Evolutionary conservation across 1,139 yeast genomes (phyloP), one percentile per base, ranked within the genome.

Genomic region (Hanseniaspora sp.): DNA sequence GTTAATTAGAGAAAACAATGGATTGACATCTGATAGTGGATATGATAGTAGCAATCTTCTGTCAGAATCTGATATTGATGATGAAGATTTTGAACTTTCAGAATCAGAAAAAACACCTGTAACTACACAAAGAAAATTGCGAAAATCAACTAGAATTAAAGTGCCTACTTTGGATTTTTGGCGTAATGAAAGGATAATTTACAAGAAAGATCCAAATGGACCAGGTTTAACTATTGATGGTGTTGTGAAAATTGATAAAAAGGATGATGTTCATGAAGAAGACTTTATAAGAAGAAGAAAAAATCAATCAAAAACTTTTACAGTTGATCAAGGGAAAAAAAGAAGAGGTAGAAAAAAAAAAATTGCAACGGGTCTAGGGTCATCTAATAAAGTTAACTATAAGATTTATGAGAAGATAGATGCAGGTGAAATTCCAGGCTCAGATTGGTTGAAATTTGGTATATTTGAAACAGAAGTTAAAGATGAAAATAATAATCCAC

Each of bases 121-220:
- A 41, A 55, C 62, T 34, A 60, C 61, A 41, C 11, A 55, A 54
- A 11, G 63, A 63, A 17, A 40, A 60, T 11, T 60, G 6, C 37
- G 85, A 58, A 69, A 78, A 58, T 84, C 95, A 0, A 73, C 74
- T 46, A 74, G 96, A 62, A 76, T 79, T 0, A 77, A 77, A 59
- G 75, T 85, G 7, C 79, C 83, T 1, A 95, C 95, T 0, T 70
- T 87, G 59, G 92, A 88, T 11, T 85, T 75, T 64, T 87, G 96
- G 96, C 77, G 86, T 65, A 85, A 84, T 63, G 96, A 88, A 66
- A 73, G 81, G 57, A 77, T 84, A 40, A 77, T 85, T 1, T 86
- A 83, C 62, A 76, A 82, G 60, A 71, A 71, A 60, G 78, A 74
- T 49, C 67, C 71, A 29, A 69, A 71, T 13, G 72, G 71, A 17